phyloP scores from a whole-genome alignment of 495 filamentous ascomycete genomes.

The Lophiostoma macrostomum region DNA sequence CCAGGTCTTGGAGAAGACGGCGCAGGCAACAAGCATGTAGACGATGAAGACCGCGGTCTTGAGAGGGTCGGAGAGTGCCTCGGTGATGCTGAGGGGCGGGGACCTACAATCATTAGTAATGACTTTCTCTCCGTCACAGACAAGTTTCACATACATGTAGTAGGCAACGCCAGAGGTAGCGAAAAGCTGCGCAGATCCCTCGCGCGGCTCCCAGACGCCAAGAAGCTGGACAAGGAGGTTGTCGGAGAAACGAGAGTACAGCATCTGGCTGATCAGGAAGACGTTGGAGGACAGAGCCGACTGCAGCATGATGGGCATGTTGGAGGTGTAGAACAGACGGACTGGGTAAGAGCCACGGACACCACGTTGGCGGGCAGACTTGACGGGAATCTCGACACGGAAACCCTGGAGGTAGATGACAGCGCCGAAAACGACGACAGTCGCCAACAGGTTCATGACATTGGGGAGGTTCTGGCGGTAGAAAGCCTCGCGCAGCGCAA shows the following conservation, averaged over 20 bases:
- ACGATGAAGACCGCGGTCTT: slow-evolving; percentile 93
- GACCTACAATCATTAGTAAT: slow-evolving; percentile 46
- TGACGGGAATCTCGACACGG: slow-evolving; percentile 99
- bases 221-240: slow-evolving; percentile 95
- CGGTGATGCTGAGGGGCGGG: slow-evolving; percentile 93
- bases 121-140: neutral
- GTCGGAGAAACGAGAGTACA: slow-evolving; percentile 96
- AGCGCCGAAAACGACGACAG: slow-evolving; percentile 86
- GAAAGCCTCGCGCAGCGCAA: slow-evolving; percentile 95
- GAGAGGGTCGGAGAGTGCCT: slow-evolving; percentile 91
- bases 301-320: slow-evolving; percentile 99
- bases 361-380: slow-evolving; percentile 97
- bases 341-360: slow-evolving; percentile 81
- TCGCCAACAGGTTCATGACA: slow-evolving; percentile 97
- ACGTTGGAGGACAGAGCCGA: slow-evolving; percentile 97
- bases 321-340: slow-evolving; percentile 82
- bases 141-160: slow-evolving; percentile 70
- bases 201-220: slow-evolving; percentile 97
- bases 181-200: slow-evolving; percentile 92
- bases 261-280: slow-evolving; percentile 98
- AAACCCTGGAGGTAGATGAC: slow-evolving; percentile 99
- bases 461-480: slow-evolving; percentile 99
- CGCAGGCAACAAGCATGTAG: slow-evolving; percentile 97
- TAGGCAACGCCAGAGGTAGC: slow-evolving; percentile 91
- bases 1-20: slow-evolving; percentile 99